Evolutionary conservation across 352 stramenopile genomes (phyloP), one percentile per base, ranked within the genome.

Genomic region (Globisporangium takayamanum): DNA sequence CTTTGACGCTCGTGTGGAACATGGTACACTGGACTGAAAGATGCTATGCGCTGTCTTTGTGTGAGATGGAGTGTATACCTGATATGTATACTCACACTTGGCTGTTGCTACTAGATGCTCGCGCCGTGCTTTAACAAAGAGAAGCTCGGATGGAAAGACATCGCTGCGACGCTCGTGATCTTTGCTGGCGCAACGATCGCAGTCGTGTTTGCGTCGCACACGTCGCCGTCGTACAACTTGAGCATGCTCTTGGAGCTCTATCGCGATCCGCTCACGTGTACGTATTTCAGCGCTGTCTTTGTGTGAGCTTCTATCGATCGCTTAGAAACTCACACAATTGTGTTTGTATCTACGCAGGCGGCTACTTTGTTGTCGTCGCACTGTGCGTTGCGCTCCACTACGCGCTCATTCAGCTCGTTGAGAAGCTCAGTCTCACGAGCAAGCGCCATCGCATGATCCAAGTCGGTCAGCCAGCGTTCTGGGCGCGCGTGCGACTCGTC

Each of bases 1-100:
- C 89, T 8, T 72, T 97, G n/a, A 95, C 86, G 42, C 76, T 97
- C 12, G 90, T 96, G 18, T 97, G 87, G 82, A 97, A 97, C 66
- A 92, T 96, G 70, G 73, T 94, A 55, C 47, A 57, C 56, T 12
- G 3, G 28, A 33, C 22, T 22, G 22, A 22, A 22, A 0, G 22
- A 22, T 22, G 22, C 22, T 22, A 22, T 22, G 25, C 33, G 10
- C 20, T 57, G 16, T n/a, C 30, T 6, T 52, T 52, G 18, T 58
- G 45, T 46, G 45, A 15, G 1, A 2, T 20, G 44, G 16, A 26
- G 5, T n/a, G 20, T 55, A 1, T 30, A 36, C 47, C 22, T n/a
- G n/a, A 1, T 49, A 1, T 56, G 5, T 47, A 50, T 26, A 15
- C 3, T 1, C 22, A 11, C 3, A 50, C n/a, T 6, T 10, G 45